phyloP scores from a whole-genome alignment of 2,329 filamentous ascomycete genomes.

The Colletotrichum kahawae region DNA sequence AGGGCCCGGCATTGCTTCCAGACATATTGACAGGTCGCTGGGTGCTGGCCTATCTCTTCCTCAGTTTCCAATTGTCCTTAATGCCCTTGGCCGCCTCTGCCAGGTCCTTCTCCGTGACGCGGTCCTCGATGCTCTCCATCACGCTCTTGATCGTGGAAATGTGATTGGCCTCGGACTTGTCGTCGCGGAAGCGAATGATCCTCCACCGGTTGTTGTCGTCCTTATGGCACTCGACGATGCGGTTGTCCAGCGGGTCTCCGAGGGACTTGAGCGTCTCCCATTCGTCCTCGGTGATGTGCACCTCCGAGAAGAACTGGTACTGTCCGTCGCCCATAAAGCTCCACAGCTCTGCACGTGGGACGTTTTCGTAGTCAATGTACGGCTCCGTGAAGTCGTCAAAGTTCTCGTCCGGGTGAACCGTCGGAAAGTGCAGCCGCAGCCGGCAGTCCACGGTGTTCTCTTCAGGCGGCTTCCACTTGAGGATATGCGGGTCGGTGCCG shows the following conservation, averaged over 20 bases:
- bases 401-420: slow-evolving; percentile 71
- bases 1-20: no score
- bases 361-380: slow-evolving; percentile 79
- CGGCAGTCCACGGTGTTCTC: slow-evolving; percentile 97
- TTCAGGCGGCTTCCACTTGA: slow-evolving; percentile 96
- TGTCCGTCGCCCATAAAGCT: slow-evolving; percentile 67
- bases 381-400: slow-evolving; percentile 64
- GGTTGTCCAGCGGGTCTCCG: slow-evolving; percentile 78
- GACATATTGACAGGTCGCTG: no score
- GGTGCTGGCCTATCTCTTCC: slow-evolving; percentile 27
- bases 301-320: slow-evolving; percentile 70
- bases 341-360: slow-evolving; percentile 76
- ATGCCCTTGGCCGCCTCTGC: slow-evolving; percentile 73
- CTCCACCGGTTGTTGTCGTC: slow-evolving; percentile 80
- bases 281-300: slow-evolving; percentile 75
- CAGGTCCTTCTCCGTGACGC: slow-evolving; percentile 83
- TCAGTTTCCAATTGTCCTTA: slow-evolving; percentile 79
- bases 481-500: slow-evolving; percentile 90
- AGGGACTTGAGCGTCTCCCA: slow-evolving; percentile 83
- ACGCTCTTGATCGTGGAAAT: slow-evolving; percentile 84
- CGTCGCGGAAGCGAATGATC: slow-evolving; percentile 87
- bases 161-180: slow-evolving; percentile 92
- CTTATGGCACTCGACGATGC: slow-evolving; percentile 89
- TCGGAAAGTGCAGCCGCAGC: slow-evolving; percentile 77
- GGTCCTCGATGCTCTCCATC: slow-evolving; percentile 86